Percentiles rank a stretch among this genome's conserved stretches.
phyloP scores from a whole-genome alignment of 163 green algal genomes.

The Scenedesmus sp. region DNA sequence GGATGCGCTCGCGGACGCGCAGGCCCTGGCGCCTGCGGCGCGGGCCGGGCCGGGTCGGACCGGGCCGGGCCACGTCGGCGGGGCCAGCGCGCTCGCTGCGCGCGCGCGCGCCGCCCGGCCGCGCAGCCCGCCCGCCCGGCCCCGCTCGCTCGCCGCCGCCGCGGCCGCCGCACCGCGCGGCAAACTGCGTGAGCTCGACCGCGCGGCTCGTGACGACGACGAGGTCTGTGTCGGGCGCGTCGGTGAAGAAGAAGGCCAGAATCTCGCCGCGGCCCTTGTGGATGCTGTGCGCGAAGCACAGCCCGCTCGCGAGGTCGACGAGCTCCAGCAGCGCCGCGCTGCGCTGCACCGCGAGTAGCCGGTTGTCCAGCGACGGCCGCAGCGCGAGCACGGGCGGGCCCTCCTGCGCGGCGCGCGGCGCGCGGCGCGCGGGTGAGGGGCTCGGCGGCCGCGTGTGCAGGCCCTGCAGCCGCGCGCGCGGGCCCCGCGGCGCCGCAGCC shows the following conservation, averaged over 20 bases:
- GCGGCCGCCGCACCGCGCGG: constrained; percentile 34
- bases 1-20: constrained; percentile 29
- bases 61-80: too few species aligned
- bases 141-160: too few species aligned
- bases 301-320: constrained; percentile 37
- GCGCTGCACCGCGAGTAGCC: constrained; percentile 43
- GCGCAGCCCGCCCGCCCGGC: too few species aligned
- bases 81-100: too few species aligned
- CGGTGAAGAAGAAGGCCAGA: constrained; percentile 66
- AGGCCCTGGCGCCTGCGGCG: constrained; percentile 41
- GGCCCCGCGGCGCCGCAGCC: too few species aligned
- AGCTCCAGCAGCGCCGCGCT: constrained; percentile 40
- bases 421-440: too few species aligned
- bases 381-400: constrained; percentile 35
- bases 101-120: too few species aligned
- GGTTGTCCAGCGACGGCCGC: constrained; percentile 39
- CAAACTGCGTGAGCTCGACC: constrained; percentile 56
- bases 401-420: constrained; percentile 37
- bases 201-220: constrained; percentile 55
- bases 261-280: constrained; percentile 47
- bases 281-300: constrained; percentile 43
- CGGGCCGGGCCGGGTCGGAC: too few species aligned
- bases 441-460: too few species aligned
- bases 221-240: constrained; percentile 50
- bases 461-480: too few species aligned